Evolutionary conservation across 2,329 filamentous ascomycete genomes (phyloP).

Genomic region (Pseudogymnoascus sp.): DNA sequence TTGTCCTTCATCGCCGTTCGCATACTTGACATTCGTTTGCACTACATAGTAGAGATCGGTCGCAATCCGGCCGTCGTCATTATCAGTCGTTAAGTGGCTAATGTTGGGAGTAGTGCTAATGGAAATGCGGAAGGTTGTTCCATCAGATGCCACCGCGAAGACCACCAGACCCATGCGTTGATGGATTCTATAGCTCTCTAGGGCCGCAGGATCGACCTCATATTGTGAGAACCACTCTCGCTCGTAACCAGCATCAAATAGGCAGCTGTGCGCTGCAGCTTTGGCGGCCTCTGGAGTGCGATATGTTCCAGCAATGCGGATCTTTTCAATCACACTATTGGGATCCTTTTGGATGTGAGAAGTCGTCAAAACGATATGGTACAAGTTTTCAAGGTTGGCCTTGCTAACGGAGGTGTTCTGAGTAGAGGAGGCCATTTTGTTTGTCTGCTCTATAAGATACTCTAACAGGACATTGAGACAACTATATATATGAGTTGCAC

Average conservation of each 20-base stretch:
- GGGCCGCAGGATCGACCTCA: background rate
- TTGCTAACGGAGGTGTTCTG: background rate
- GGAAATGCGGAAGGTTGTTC: slow-evolving; percentile 33
- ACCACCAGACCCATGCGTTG: slow-evolving; percentile 22
- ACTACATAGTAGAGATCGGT: slow-evolving; percentile 35
- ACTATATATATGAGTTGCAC: background rate
- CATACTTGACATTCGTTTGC: slow-evolving; percentile 37
- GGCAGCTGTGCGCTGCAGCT: background rate
- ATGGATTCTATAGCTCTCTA: background rate
- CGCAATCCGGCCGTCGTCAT: slow-evolving; percentile 18
- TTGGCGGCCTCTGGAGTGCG: background rate
- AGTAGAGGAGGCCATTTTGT: background rate
- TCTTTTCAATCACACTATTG: background rate
- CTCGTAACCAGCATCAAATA: background rate
- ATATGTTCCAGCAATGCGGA: background rate
- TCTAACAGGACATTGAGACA: background rate
- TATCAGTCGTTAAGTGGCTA: slow-evolving; percentile 23
- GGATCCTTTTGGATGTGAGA: slow-evolving; percentile 1
- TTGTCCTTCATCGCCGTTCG: slow-evolving; percentile 30
- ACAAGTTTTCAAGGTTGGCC: background rate
- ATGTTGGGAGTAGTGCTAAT: slow-evolving; percentile 34
- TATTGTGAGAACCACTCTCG: background rate
- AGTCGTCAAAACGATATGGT: slow-evolving; percentile 1
- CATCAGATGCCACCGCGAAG: slow-evolving; percentile 31
- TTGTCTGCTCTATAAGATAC: background rate